phyloP scores from a whole-genome alignment of 345 rosid species.

The Heritiera littoralis region DNA sequence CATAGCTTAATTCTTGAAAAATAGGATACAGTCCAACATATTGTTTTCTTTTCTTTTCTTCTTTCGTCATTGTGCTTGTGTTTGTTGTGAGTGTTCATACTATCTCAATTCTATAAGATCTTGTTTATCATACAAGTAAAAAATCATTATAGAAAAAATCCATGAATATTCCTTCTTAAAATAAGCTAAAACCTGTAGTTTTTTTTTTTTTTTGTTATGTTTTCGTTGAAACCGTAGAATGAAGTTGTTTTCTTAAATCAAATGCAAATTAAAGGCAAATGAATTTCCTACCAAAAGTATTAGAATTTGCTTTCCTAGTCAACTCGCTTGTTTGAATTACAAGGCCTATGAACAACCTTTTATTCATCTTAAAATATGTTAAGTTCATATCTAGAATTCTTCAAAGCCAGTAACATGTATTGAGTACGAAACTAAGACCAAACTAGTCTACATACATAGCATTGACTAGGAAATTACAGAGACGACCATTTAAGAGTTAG shows the following conservation, averaged over 20 bases:
- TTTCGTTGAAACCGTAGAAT: background rate
- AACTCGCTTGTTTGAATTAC: background rate
- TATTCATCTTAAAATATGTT: too few relatives aligned
- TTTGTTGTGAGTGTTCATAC: background rate
- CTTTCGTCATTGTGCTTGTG: background rate
- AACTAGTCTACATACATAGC: background rate
- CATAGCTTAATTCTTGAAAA: background rate
- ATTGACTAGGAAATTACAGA: background rate
- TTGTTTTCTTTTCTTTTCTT: background rate
- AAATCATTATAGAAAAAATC: background rate
- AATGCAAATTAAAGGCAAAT: background rate
- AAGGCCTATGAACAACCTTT: background rate
- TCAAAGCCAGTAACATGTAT: background rate
- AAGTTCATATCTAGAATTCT: too few relatives aligned
- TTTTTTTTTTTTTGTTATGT: too few relatives aligned
- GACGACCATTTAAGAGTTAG: background rate
- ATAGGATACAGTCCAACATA: background rate
- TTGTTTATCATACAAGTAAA: background rate
- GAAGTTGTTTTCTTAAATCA: background rate
- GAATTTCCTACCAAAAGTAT: background rate
- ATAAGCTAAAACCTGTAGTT: background rate
- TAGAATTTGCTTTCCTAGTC: background rate
- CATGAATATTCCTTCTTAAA: background rate
- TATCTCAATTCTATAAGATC: background rate
- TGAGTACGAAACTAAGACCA: background rate